Conservation (phyloP, 1,284 basidiomycete genomes). For the Ustilago curta region DNA sequence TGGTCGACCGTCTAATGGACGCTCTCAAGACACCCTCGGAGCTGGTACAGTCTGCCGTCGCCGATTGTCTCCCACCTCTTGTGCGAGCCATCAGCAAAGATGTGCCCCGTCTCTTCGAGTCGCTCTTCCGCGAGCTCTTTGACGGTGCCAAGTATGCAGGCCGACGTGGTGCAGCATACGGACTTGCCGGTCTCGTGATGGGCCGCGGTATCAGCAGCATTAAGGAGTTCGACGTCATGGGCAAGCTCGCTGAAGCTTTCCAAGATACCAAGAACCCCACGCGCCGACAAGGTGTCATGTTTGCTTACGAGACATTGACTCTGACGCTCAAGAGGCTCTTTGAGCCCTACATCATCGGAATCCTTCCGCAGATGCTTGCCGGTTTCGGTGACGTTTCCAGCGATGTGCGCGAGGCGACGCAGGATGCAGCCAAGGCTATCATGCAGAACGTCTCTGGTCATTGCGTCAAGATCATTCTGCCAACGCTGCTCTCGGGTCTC, state of each 20-base stretch:
- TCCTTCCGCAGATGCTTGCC: slow-evolving; percentile 85
- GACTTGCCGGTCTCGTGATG: slow-evolving; percentile 90
- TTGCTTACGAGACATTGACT: slow-evolving; percentile 88
- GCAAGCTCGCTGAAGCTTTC: slow-evolving; percentile 79
- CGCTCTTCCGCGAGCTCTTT: slow-evolving; percentile 77
- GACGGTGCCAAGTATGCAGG: slow-evolving; percentile 82
- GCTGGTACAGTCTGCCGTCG: slow-evolving; percentile 94
- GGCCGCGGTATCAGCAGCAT: slow-evolving; percentile 87
- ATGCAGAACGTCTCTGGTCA: slow-evolving; percentile 82
- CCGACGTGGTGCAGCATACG: slow-evolving; percentile 94
- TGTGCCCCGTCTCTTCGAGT: slow-evolving; percentile 74
- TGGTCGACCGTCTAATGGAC: slow-evolving; percentile 89
- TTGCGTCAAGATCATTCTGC: slow-evolving; percentile 89
- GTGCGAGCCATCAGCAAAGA: slow-evolving; percentile 77
- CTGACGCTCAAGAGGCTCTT: slow-evolving; percentile 87
- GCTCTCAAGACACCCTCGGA: slow-evolving; percentile 95
- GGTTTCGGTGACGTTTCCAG: slow-evolving; percentile 89
- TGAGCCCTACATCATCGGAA: slow-evolving; percentile 89
- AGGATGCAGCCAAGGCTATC: slow-evolving; percentile 91
- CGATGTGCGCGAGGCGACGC: slow-evolving; percentile 93
- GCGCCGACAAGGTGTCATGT: slow-evolving; percentile 91
- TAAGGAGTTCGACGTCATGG: slow-evolving; percentile 84
- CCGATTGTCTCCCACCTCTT: slow-evolving; percentile 87
- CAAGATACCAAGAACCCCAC: slow-evolving; percentile 92
- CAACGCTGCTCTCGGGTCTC: slow-evolving; percentile 87